Evolutionary conservation across 257 asterid genomes (phyloP), one percentile per base, ranked within the genome.

Genomic region (Salvia miltiorrhiza): DNA sequence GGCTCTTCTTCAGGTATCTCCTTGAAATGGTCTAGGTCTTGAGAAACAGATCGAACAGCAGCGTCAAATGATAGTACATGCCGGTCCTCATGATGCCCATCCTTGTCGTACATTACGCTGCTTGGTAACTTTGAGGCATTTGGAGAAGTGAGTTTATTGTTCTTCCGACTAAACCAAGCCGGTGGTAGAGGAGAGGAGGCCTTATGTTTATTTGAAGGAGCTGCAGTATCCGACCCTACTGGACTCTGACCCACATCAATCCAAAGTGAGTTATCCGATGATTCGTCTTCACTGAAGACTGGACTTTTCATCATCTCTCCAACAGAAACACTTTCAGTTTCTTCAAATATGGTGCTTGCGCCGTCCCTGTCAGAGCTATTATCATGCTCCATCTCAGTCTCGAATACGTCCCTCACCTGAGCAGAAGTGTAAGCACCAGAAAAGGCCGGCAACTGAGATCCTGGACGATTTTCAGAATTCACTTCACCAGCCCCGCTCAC

Each of bases 241-340:
- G 99, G 99, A 63, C 97, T 89, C 79, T 89, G 99, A 32, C 98
- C 99, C 81, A 94, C 79, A 76, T 94, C 99, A 73, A 94, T 94
- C 99, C 99, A 94, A 73, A 94, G 78, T 6, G 99, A 89, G 76
- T 89, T 94, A 63, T 94, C 99, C 0, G 97, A 91, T 7, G 99
- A 94, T 64, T 92, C 99, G 52, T 94, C 99, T 80, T 94, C 99
- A 49, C 99, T 94, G 66, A 91, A 91, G 13, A 89, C 95, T 0
- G 98, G 97, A 80, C 99, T 94, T 85, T 82, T 94, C 90, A 94
- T 94, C 50, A 94, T 82, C 74, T 94, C 99, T 41, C 99, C 99
- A 6, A 91, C 82, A 9, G 98, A 94, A 32, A 94, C 73, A 75
- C 93, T 94, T 68, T 89, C 99, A 0, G 87, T 85, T 80, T 94